Percentiles rank a stretch among this genome's conserved stretches.
phyloP scores from a whole-genome alignment of 192 early-diverging fungal genomes.

The Backusella luteola region DNA sequence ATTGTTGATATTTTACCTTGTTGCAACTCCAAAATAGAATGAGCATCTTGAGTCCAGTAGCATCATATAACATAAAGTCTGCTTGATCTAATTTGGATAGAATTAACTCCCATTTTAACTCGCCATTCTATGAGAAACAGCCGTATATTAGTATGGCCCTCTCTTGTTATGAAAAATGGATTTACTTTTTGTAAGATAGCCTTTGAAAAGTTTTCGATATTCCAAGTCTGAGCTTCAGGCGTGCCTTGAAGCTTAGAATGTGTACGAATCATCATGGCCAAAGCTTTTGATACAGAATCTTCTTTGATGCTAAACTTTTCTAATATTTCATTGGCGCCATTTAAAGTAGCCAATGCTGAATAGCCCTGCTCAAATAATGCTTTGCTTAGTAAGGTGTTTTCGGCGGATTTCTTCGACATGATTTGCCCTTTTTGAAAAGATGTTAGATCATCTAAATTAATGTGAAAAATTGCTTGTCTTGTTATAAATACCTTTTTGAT shows the following conservation, averaged over 20 bases:
- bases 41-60: conserved; percentile 58
- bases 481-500: background rate
- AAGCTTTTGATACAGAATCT: conserved; percentile 51
- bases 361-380: conserved; percentile 14
- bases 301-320: conserved; percentile 24
- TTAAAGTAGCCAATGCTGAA: background rate
- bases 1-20: conserved; percentile 17
- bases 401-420: conserved; percentile 12
- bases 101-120: conserved; percentile 62
- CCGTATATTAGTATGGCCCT: too few relatives aligned
- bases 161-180: background rate
- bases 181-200: conserved; percentile 30
- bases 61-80: conserved; percentile 56
- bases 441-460: background rate
- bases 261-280: conserved; percentile 63
- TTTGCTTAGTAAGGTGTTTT: conserved; percentile 16
- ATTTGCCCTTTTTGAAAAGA: background rate
- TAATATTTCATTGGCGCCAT: conserved; percentile 11
- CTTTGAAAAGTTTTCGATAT: conserved; percentile 25
- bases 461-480: background rate
- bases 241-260: conserved; percentile 33
- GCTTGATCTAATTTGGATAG: conserved; percentile 60
- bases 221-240: conserved; percentile 34
- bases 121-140: conserved; percentile 34
- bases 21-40: conserved; percentile 52